A percentile compares a stretch with the other conserved stretches of the same genome.
phyloP scores from a whole-genome alignment of 2,329 filamentous ascomycete genomes.

The Colletotrichum truncatum region DNA sequence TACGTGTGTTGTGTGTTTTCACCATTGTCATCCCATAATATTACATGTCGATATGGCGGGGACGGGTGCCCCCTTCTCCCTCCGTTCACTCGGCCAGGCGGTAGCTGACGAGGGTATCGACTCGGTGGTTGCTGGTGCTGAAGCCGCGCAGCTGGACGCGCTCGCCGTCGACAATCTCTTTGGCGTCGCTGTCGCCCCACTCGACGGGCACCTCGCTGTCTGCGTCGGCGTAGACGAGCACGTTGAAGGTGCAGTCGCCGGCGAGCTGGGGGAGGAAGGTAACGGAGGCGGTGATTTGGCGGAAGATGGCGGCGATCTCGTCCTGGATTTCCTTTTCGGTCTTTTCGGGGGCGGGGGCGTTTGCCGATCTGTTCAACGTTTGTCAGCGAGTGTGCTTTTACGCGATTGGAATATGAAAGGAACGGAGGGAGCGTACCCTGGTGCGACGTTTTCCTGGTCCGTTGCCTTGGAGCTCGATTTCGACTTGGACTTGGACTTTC shows the following conservation, averaged over 20 bases:
- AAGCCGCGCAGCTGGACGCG: constrained; percentile 96
- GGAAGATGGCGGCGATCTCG: constrained; percentile 96
- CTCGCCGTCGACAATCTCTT: constrained; percentile 94
- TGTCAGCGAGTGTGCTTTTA: neutral
- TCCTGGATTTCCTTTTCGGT: constrained; percentile 93
- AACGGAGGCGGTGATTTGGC: constrained; percentile 96
- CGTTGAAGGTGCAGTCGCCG: constrained; percentile 98
- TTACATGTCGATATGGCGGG: neutral
- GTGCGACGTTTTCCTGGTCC: constrained; percentile 76
- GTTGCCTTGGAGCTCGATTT: constrained; percentile 59
- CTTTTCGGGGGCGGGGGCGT: constrained; percentile 70
- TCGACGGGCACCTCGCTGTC: constrained; percentile 97
- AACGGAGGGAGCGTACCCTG: constrained; percentile 55
- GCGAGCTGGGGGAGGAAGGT: constrained; percentile 95
- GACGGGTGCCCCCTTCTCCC: too few species aligned
- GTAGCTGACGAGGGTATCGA: constrained; percentile 97
- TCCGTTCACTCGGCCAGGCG: constrained; percentile 59
- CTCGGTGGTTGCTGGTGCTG: constrained; percentile 92
- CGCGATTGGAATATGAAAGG: neutral
- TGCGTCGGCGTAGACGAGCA: constrained; percentile 95
- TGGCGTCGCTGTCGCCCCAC: constrained; percentile 98
- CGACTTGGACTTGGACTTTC: constrained; percentile 47
- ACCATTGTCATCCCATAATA: neutral
- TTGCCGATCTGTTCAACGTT: constrained; percentile 22
- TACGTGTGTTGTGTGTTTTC: too few species aligned